These are phyloP conservation scores for Dictyostelium brefeldianum DNA, from an alignment of 78 protist genomes.

Conservation along the genomic window DNA sequence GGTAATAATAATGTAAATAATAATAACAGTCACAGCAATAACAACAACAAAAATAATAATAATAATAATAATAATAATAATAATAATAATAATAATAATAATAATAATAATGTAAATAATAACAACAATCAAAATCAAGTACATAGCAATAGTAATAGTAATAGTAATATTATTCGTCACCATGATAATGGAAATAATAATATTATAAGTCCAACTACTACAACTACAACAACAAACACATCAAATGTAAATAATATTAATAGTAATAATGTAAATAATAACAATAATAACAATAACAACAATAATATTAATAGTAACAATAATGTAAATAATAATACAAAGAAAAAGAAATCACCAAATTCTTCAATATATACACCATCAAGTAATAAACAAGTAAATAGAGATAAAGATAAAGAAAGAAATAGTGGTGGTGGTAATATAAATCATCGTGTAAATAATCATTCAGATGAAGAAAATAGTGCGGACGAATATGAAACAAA, in stretches of 20 bases:
- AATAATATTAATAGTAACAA: constrained; percentile 4
- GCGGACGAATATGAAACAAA: constrained; percentile 74
- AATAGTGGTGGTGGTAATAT: too few relatives aligned
- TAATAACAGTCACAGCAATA: constrained; percentile 19
- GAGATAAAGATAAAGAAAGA: neutral
- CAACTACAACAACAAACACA: constrained; percentile 29
- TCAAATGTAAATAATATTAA: neutral
- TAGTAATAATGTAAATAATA: neutral
- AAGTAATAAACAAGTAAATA: constrained; percentile 24
- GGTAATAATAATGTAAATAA: constrained; percentile 7
- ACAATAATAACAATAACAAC: neutral
- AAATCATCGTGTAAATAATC: constrained; percentile 8
- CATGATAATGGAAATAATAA: neutral
- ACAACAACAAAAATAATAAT: constrained; percentile 8
- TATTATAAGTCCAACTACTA: neutral
- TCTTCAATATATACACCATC: neutral
- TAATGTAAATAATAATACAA: neutral
- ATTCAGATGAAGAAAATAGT: constrained; percentile 75
- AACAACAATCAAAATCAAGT: neutral
- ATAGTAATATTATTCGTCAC: neutral
- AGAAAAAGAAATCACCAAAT: constrained; percentile 4
- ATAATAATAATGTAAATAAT: neutral
- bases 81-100: constrained; percentile 15
- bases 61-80: constrained; percentile 10
- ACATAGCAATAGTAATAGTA: neutral